Evolutionary conservation across 495 filamentous ascomycete genomes (phyloP).

Genomic region (Hyaloscypha variabilis): DNA sequence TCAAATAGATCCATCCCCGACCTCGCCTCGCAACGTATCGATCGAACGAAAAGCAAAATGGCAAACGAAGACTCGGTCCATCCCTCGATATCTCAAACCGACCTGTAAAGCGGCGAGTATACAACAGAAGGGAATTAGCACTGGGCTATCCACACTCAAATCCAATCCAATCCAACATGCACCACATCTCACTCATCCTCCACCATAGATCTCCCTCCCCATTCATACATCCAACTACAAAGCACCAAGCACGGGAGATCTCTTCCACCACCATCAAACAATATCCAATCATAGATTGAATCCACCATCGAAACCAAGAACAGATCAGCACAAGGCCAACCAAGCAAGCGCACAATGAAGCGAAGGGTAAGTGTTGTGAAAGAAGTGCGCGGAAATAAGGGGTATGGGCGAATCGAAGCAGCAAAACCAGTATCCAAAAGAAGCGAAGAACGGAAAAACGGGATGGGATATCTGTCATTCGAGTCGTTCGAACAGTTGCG

Average conservation of each 20-base stretch:
- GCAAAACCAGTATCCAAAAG: not conserved
- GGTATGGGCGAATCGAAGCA: slow-evolving; percentile 28
- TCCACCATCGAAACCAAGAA: not conserved
- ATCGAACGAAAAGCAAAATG: slow-evolving; percentile 6
- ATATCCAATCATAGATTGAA: slow-evolving; percentile 6
- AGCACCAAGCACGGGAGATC: slow-evolving; percentile 25
- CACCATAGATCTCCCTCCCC: slow-evolving; percentile 3
- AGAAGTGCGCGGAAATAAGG: slow-evolving; percentile 22
- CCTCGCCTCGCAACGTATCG: too few relatives aligned
- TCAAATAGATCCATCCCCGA: too few relatives aligned
- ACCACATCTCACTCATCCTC: not conserved
- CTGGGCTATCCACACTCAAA: not conserved
- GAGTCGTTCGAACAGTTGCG: too few relatives aligned
- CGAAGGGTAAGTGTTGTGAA: not conserved
- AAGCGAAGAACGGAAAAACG: not conserved
- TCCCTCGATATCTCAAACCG: slow-evolving; percentile 32
- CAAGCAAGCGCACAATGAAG: not conserved
- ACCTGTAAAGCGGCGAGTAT: slow-evolving; percentile 26
- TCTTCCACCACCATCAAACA: slow-evolving; percentile 9
- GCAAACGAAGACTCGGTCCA: not conserved
- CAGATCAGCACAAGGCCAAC: slow-evolving; percentile 12
- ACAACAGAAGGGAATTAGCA: slow-evolving; percentile 23
- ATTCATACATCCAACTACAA: slow-evolving; percentile 2
- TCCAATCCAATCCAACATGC: not conserved
- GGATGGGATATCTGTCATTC: not conserved